These are phyloP conservation scores for Leishmania tropica DNA, from an alignment of 208 protist species.

Conservation along the genomic window DNA sequence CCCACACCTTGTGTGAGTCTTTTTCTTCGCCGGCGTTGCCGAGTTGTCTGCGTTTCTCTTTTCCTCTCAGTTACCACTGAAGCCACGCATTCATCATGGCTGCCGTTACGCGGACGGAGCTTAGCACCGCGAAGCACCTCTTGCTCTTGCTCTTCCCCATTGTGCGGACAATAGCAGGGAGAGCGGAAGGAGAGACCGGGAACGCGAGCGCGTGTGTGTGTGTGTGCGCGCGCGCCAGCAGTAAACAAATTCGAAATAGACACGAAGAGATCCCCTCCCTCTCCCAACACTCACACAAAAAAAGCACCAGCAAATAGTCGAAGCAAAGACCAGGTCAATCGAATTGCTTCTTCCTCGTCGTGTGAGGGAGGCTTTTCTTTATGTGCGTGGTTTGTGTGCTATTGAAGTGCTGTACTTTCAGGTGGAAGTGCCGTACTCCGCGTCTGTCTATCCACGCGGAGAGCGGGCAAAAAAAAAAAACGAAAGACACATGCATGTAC, in stretches of 20 bases:
- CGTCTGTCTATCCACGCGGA: background rate
- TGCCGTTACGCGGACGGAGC: background rate
- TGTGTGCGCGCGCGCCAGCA: no score
- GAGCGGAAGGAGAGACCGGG: background rate
- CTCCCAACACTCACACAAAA: background rate
- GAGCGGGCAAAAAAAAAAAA: background rate
- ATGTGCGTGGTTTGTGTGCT: background rate
- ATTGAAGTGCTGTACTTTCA: background rate
- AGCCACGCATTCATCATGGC: background rate
- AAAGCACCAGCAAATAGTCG: background rate
- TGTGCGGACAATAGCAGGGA: background rate
- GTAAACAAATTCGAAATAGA: background rate
- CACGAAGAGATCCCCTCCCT: background rate
- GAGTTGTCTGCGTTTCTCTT: background rate
- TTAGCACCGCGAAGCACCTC: background rate
- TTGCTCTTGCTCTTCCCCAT: background rate
- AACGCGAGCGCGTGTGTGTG: no score
- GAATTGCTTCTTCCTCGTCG: background rate
- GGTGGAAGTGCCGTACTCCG: background rate
- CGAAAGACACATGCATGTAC: background rate
- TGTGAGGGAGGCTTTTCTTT: background rate
- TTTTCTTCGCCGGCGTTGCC: background rate
- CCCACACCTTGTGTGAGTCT: background rate
- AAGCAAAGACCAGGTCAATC: background rate
- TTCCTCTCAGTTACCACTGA: background rate